Conservation (phyloP, 1,284 basidiomycete genomes). For the Ceratobasidium sp. region DNA sequence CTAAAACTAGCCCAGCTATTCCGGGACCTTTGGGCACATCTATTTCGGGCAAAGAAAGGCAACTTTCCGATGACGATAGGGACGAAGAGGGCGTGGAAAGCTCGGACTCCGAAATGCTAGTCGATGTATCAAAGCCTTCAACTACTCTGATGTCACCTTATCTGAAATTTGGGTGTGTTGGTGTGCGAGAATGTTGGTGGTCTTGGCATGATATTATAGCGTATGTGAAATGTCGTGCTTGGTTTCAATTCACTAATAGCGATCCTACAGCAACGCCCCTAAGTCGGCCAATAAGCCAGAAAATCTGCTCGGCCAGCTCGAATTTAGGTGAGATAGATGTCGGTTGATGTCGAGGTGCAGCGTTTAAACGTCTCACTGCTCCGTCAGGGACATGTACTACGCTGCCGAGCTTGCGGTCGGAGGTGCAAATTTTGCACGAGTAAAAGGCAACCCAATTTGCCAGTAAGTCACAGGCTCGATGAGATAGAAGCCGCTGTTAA, state of each 20-base stretch:
- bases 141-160: conserved; percentile 55
- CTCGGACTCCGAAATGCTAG: background rate
- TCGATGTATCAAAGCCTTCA: conserved; percentile 36
- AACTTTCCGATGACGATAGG: background rate
- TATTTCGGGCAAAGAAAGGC: background rate
- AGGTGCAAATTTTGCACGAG: conserved; percentile 50
- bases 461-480: conserved; percentile 48
- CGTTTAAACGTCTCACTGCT: background rate
- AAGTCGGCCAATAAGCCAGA: conserved; percentile 48
- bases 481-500: too few relatives aligned
- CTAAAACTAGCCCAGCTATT: conserved; percentile 54
- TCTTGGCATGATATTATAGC: conserved; percentile 49
- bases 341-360: background rate
- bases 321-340: conserved; percentile 45
- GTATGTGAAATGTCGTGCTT: conserved; percentile 43
- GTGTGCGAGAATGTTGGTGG: conserved; percentile 54
- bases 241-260: background rate
- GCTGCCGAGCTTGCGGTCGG: conserved; percentile 51
- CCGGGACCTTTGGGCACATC: conserved; percentile 48
- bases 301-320: conserved; percentile 48
- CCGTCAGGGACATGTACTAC: conserved; percentile 53
- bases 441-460: conserved; percentile 53
- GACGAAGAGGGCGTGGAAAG: background rate
- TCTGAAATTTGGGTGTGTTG: conserved; percentile 59
- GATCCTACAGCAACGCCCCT: conserved; percentile 21